A percentile compares a stretch with the other conserved stretches of the same genome.
phyloP scores from a whole-genome alignment of 257 asterid genomes.

The Forsythia viridissima region DNA sequence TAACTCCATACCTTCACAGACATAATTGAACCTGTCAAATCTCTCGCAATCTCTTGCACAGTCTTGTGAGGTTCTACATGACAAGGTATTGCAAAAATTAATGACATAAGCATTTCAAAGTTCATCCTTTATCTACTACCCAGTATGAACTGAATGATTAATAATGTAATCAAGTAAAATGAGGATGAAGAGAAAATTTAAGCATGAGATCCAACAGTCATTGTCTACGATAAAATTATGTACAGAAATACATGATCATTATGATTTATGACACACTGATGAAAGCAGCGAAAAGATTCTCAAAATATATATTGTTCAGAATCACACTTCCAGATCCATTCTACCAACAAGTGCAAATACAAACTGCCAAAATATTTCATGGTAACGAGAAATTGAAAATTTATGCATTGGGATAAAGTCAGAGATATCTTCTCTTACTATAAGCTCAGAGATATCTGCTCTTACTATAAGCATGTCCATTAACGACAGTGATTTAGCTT shows the following conservation, averaged over 20 bases:
- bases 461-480: neutral
- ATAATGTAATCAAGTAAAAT: neutral
- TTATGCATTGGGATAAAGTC: neutral
- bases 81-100: conserved; percentile 7
- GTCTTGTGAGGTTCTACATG: conserved; percentile 69
- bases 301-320: neutral
- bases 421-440: neutral
- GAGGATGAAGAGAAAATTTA: neutral
- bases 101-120: conserved; percentile 8
- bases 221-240: neutral
- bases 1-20: conserved; percentile 71
- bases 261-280: neutral
- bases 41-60: conserved; percentile 81
- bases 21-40: conserved; percentile 69
- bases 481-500: neutral
- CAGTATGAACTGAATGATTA: conserved; percentile 1
- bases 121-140: conserved; percentile 5
- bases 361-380: neutral
- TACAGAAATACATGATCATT: neutral
- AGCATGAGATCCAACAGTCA: neutral
- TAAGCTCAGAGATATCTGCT: neutral
- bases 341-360: neutral
- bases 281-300: neutral
- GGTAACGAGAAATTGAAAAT: neutral
- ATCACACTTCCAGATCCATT: neutral